Conservation (phyloP, 257 asterid genomes). For the Cynanchum wilfordii region DNA sequence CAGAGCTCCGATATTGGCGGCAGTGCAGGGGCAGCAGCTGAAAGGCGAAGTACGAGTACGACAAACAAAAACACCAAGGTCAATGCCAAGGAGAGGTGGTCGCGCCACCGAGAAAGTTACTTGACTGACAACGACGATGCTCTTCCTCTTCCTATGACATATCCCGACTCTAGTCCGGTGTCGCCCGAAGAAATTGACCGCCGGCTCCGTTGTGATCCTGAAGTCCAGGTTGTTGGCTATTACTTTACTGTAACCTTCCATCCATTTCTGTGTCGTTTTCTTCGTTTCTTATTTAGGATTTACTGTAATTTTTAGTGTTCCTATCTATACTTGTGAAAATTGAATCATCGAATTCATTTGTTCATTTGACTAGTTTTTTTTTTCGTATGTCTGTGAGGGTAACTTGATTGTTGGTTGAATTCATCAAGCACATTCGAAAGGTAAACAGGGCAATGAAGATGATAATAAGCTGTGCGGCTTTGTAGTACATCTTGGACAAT, state of each 20-base stretch:
- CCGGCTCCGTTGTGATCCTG: constrained; percentile 69
- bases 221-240: constrained; percentile 32
- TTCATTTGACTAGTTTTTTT: not conserved
- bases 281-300: not conserved
- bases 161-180: constrained; percentile 58
- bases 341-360: not conserved
- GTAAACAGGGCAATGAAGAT: not conserved
- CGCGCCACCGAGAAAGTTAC: constrained; percentile 75
- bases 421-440: not conserved
- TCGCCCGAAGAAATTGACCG: constrained; percentile 60
- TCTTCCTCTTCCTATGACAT: constrained; percentile 83
- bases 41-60: constrained; percentile 19
- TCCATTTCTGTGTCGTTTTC: not conserved
- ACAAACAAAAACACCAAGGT: constrained; percentile 32
- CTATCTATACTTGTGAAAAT: not conserved
- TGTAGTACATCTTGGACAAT: not conserved
- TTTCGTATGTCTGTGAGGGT: too few species aligned
- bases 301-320: not conserved
- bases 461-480: not conserved
- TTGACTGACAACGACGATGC: constrained; percentile 60
- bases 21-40: constrained; percentile 22
- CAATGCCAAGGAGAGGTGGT: constrained; percentile 72
- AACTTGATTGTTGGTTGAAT: not conserved
- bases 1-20: constrained; percentile 23
- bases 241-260: not conserved